phyloP scores from a whole-genome alignment of 2,329 filamentous ascomycete species.

The Cercospora nicotianae region DNA sequence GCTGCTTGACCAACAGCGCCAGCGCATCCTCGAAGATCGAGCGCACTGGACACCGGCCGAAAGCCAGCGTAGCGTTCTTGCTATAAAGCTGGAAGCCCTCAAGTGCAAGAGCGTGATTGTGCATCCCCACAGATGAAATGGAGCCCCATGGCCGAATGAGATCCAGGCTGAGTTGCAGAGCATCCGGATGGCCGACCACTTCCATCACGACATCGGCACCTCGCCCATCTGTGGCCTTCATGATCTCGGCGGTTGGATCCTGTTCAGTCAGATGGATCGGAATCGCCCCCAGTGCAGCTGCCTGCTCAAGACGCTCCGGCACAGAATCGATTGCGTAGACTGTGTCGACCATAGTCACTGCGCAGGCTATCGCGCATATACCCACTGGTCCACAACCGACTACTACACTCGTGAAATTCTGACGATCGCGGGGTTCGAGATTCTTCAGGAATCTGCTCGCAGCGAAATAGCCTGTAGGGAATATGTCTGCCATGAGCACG shows the following conservation, averaged over 20 bases:
- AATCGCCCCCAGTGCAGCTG: not conserved
- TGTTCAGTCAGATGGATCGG: not conserved
- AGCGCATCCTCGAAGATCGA: not conserved
- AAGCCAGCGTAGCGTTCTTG: not conserved
- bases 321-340: not conserved
- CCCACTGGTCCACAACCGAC: not conserved
- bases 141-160: not conserved
- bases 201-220: not conserved
- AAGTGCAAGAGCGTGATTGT: not conserved
- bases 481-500: not conserved
- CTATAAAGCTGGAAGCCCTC: not conserved
- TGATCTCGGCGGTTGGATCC: not conserved
- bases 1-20: not conserved
- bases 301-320: not conserved
- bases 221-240: conserved; percentile 32
- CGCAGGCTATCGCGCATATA: not conserved
- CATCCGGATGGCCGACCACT: not conserved
- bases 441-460: not conserved
- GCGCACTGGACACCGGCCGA: not conserved
- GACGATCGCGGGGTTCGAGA: not conserved
- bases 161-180: not conserved
- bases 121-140: not conserved
- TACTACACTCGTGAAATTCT: not conserved
- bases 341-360: not conserved
- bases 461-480: not conserved